A percentile compares a stretch with the other conserved stretches of the same genome.
Evolutionary conservation across 192 early-diverging fungal species (phyloP).

Genomic region (Coemansia sp.): DNA sequence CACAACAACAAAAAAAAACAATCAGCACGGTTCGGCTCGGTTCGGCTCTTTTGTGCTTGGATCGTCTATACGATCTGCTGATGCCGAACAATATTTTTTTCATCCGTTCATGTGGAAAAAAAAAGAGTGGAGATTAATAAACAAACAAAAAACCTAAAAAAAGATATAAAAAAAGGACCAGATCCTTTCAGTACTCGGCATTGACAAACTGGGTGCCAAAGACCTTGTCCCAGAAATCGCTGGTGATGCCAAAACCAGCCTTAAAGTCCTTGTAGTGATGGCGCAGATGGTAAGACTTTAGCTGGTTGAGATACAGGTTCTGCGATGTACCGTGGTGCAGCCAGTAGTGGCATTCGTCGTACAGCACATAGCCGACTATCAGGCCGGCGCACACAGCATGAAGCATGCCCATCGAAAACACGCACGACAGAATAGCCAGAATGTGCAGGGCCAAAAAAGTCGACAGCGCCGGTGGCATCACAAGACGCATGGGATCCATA

Average conservation of each 20-base stretch:
- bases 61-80: too few species aligned
- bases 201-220: slow-evolving; percentile 64
- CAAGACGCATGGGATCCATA: slow-evolving; percentile 94
- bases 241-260: slow-evolving; percentile 86
- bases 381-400: slow-evolving; percentile 76
- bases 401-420: slow-evolving; percentile 67
- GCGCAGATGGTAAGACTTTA: slow-evolving; percentile 94
- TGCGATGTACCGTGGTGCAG: slow-evolving; percentile 86
- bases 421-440: slow-evolving; percentile 56
- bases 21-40: background rate
- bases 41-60: background rate
- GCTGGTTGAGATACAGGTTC: slow-evolving; percentile 71
- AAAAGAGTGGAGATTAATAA: background rate
- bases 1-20: slow-evolving; percentile 12
- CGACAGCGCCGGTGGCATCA: slow-evolving; percentile 87
- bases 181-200: slow-evolving; percentile 8
- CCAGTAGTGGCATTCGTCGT: slow-evolving; percentile 94
- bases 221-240: slow-evolving; percentile 86
- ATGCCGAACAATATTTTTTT: too few species aligned
- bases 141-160: slow-evolving; percentile 10
- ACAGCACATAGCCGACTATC: slow-evolving; percentile 82
- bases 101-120: background rate
- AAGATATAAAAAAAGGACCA: background rate
- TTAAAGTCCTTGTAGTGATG: slow-evolving; percentile 95
- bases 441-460: slow-evolving; percentile 65